Evolutionary conservation across 768 basidiomycete genomes (phyloP), one percentile per base, ranked within the genome.

Genomic region (Calocybe cyanea): DNA sequence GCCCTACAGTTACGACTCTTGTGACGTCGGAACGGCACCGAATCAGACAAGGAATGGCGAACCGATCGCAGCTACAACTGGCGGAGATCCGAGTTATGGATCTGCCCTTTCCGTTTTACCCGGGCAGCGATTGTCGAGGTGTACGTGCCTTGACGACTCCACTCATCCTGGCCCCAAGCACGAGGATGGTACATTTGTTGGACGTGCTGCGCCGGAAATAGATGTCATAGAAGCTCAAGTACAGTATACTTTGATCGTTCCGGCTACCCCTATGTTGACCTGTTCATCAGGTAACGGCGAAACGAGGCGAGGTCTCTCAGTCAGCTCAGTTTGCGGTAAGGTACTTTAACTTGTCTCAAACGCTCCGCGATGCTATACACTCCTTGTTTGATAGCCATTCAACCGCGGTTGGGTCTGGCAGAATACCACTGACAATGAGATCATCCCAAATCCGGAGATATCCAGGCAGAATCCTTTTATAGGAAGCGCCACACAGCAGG

Each of bases 221-320:
- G 92, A 93, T 62, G 63, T 93, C 34, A 81, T 93, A 49, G 92
- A 92, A 65, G 89, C 90, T 23, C 83, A 86, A 64, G 75, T 59
- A 59, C 59, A 55, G 9, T 15, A 13, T 20, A 8, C 7, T 34
- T 14, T 46, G 9, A 28, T 45, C 25, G 10, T 31, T 35, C 39
- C 25, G 17, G 19, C 53, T 57, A 45, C 34, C 60, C 25, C 9
- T 35, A 6, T 38, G 33, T 23, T 43, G n/a, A 44, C 10, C 21
- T 42, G 33, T 21, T 35, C 24, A 55, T 57, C 66, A 63, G 82
- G 75, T 70, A 57, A 75, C 59, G 44, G 75, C 66, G 19, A 60
- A 51, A 6, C 75, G 57, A n/a, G 83, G 76, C 11, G 76, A 84
- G 52, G 89, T 92, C 7, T 89, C 87, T 13, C 88, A 92, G 62